Evolutionary conservation across 371 early-diverging fungal genomes (phyloP).

Genomic region (Mucor ambiguus): DNA sequence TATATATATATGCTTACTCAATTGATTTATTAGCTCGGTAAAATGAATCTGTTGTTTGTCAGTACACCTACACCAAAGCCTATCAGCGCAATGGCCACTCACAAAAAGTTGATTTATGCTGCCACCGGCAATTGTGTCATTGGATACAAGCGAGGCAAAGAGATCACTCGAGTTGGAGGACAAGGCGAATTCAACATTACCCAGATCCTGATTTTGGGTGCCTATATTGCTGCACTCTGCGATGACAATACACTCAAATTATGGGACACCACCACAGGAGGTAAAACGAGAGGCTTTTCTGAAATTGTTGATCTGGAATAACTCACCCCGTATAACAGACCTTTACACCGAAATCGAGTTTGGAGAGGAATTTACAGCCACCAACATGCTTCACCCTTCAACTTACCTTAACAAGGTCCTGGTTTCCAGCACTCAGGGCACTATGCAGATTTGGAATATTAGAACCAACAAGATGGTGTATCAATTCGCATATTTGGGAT

Average conservation of each 20-base stretch:
- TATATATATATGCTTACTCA: neutral
- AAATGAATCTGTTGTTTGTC: slow-evolving; percentile 50
- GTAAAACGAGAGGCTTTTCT: slow-evolving; percentile 36
- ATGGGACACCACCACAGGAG: slow-evolving; percentile 72
- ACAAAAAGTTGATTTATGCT: slow-evolving; percentile 74
- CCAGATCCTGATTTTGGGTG: slow-evolving; percentile 72
- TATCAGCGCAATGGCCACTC: slow-evolving; percentile 77
- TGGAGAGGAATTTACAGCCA: slow-evolving; percentile 71
- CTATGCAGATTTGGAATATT: slow-evolving; percentile 94
- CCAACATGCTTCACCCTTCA: slow-evolving; percentile 86
- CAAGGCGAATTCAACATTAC: slow-evolving; percentile 37
- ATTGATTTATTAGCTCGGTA: slow-evolving; percentile 30
- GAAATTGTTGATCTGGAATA: neutral
- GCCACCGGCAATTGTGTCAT: slow-evolving; percentile 69
- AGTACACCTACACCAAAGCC: slow-evolving; percentile 72
- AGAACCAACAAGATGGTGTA: slow-evolving; percentile 78
- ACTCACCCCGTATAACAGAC: slow-evolving; percentile 44
- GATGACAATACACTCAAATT: slow-evolving; percentile 81
- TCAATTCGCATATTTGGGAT: slow-evolving; percentile 74
- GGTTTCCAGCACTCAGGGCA: slow-evolving; percentile 83
- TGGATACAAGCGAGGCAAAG: slow-evolving; percentile 76
- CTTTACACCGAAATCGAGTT: slow-evolving; percentile 79
- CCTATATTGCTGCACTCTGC: slow-evolving; percentile 75
- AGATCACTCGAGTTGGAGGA: slow-evolving; percentile 53
- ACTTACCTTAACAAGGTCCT: slow-evolving; percentile 97